phyloP scores from a whole-genome alignment of 257 asterid species.

The Fraxinus excelsior region DNA sequence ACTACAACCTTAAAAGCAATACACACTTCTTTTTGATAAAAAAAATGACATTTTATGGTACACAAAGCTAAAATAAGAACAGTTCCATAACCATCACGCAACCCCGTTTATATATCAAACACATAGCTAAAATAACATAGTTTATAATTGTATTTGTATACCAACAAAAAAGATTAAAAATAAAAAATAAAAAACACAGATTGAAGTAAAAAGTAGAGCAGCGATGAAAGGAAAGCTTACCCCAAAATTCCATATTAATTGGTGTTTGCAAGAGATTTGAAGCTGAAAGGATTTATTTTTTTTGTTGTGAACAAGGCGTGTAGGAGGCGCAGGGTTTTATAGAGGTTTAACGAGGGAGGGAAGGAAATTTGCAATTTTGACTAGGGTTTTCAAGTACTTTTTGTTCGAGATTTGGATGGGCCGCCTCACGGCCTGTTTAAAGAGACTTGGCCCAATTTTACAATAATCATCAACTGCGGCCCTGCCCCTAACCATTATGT shows the following conservation, averaged over 20 bases:
- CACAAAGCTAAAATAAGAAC: background rate
- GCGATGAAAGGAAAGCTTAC: slow-evolving; percentile 30
- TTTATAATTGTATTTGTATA: background rate
- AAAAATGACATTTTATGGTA: background rate
- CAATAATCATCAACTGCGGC: too few species aligned
- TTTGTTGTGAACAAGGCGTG: slow-evolving; percentile 26
- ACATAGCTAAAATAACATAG: background rate
- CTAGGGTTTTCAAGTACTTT: slow-evolving; percentile 39
- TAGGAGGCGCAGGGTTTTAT: slow-evolving; percentile 33
- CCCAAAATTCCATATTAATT: slow-evolving; percentile 67
- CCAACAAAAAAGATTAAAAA: background rate
- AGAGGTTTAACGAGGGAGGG: slow-evolving; percentile 11
- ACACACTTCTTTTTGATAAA: background rate
- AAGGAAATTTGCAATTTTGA: background rate
- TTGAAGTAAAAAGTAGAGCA: background rate
- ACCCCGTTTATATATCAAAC: background rate
- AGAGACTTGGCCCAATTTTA: background rate
- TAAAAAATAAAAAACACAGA: background rate
- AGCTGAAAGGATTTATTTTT: background rate
- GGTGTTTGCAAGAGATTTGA: background rate
- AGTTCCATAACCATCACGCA: background rate
- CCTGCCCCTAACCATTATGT: too few species aligned
- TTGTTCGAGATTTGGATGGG: background rate
- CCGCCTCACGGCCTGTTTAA: background rate
- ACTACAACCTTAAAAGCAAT: background rate